Evolutionary conservation across 2,329 filamentous ascomycete species (phyloP).

Genomic region (Graphilbum sp.): DNA sequence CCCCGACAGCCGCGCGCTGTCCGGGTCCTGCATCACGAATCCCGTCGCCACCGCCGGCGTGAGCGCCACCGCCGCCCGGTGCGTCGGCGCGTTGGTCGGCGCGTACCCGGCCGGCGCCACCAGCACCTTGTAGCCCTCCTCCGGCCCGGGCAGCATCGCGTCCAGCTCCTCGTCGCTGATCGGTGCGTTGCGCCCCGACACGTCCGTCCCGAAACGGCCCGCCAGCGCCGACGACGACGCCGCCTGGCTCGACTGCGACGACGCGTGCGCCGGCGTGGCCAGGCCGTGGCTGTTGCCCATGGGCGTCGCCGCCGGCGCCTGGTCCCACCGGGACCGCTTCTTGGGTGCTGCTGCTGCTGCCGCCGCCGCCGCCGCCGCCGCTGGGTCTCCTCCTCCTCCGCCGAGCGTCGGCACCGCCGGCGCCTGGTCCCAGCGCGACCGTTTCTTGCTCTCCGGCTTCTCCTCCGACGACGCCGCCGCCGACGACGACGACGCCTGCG

Average conservation of each 20-base stretch:
- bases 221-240: constrained; percentile 18
- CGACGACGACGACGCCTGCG: constrained; percentile 18
- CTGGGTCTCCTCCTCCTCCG: too few relatives aligned
- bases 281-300: constrained; percentile 58
- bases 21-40: constrained; percentile 96
- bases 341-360: too few relatives aligned
- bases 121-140: constrained; percentile 83
- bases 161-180: constrained; percentile 92
- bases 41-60: constrained; percentile 63
- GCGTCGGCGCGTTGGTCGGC: constrained; percentile 59
- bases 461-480: constrained; percentile 19
- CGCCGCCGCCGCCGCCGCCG: too few relatives aligned
- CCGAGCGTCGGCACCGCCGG: constrained; percentile 39
- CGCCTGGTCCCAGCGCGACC: constrained; percentile 78
- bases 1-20: constrained; percentile 64
- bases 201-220: constrained; percentile 64
- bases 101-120: constrained; percentile 86
- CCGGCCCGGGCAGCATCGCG: constrained; percentile 71
- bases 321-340: constrained; percentile 80
- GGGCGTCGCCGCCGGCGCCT: constrained; percentile 62
- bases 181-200: constrained; percentile 61
- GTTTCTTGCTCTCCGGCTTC: constrained; percentile 47
- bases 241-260: constrained; percentile 31
- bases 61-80: constrained; percentile 56
- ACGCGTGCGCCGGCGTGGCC: constrained; percentile 61